Conservation (phyloP, 352 stramenopile genomes). For the Phytopythium vexans region DNA sequence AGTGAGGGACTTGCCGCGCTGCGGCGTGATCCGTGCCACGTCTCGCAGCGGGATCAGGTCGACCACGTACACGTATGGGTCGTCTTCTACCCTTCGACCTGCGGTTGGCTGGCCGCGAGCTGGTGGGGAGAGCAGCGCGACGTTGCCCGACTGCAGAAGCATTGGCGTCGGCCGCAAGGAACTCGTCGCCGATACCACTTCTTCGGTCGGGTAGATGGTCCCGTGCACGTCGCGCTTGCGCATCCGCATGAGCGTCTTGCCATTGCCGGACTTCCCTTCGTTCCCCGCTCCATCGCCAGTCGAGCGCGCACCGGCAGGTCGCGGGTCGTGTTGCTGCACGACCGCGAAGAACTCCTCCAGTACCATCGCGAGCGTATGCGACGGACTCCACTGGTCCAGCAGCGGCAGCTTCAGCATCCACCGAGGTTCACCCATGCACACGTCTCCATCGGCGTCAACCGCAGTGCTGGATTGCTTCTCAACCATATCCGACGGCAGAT, state of each 20-base stretch:
- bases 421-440: constrained; percentile 15
- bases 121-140: constrained; percentile 40
- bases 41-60: constrained; percentile 66
- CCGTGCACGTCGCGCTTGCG: constrained; percentile 68
- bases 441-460: constrained; percentile 12
- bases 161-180: constrained; percentile 56
- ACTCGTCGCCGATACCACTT: constrained; percentile 56
- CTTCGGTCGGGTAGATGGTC: constrained; percentile 63
- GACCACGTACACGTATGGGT: constrained; percentile 55
- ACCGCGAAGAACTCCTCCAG: constrained; percentile 60
- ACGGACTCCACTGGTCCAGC: constrained; percentile 72
- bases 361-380: constrained; percentile 69
- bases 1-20: constrained; percentile 71
- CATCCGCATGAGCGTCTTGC: constrained; percentile 52
- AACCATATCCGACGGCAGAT: constrained; percentile 51
- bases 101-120: constrained; percentile 15
- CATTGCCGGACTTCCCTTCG: constrained; percentile 1
- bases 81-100: constrained; percentile 10
- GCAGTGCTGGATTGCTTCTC: background rate
- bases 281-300: constrained; percentile 1
- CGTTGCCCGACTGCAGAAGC: constrained; percentile 64
- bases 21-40: constrained; percentile 71
- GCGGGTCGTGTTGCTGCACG: constrained; percentile 54
- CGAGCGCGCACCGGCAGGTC: constrained; percentile 8
- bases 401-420: constrained; percentile 45